Evolutionary conservation across 179 eudicot genomes (phyloP), one percentile per base, ranked within the genome.

Genomic region (Pouteria campechiana): DNA sequence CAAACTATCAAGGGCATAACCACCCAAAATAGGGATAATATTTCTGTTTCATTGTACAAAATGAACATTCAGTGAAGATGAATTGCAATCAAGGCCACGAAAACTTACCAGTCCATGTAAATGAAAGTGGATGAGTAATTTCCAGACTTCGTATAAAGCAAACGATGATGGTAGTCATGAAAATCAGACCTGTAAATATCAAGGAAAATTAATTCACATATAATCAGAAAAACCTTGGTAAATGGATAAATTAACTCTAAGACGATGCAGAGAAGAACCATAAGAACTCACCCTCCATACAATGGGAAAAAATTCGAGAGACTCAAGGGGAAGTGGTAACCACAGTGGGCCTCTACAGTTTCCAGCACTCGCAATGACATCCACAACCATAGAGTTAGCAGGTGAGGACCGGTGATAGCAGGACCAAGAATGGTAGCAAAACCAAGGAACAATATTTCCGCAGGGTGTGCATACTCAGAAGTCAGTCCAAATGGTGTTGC

Each of bases 401-500:
- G 56, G 68, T 90, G 98, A 25, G 96, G 96, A 28, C 98, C 98
- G 10, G 96, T 90, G 53, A 90, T 69, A 36, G 92, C 94, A 40
- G 96, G 98, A 57, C 96, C 98, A 46, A 86, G 39, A 47, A 90
- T 79, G 17, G 96, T 82, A 18, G 98, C 96, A 61, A 86, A 90
- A 38, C 96, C 98, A 44, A 90, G 96, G 62, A 90, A 86, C 42
- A 90, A 60, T 46, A 90, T 90, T 55, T 90, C 98, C 66, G 94
- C 96, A 27, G 98, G 98, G 57, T 90, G 98, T 58, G 98, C 96
- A 67, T 90, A 90, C 66, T 90, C 98, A 41, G 96, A 90, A 25
- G 98, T 90, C 75, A 90, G 68, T 53, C 98, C 98, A 71, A 90
- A 90, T 37, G 98, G 96, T 25, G 98, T 90, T 5, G 98, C 98